Conservation (phyloP, 2,329 filamentous ascomycete species). For the Mycosphaerella sp. region DNA sequence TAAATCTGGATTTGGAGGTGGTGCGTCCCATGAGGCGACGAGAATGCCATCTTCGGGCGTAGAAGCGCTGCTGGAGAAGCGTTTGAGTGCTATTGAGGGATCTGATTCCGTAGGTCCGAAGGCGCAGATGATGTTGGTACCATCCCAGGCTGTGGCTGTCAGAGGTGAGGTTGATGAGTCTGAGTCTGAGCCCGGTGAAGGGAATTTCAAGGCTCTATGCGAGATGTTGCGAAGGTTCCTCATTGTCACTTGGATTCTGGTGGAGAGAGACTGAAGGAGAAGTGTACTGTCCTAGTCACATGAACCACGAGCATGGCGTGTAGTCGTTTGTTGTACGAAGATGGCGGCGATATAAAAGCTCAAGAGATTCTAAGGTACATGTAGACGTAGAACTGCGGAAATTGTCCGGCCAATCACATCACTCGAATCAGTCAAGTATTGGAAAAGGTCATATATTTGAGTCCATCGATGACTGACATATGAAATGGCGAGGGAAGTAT, state of each 20-base stretch:
- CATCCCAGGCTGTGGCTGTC: constrained; percentile 81
- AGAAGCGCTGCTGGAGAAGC: constrained; percentile 41
- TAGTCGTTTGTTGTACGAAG: neutral
- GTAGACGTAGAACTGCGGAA: neutral
- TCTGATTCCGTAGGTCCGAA: constrained; percentile 68
- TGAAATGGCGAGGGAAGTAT: constrained; percentile 7
- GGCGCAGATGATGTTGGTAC: constrained; percentile 66
- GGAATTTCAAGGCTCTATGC: constrained; percentile 58
- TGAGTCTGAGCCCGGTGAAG: constrained; percentile 4
- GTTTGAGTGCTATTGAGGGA: constrained; percentile 66
- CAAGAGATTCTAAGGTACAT: constrained; percentile 4
- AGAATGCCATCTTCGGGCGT: constrained; percentile 39
- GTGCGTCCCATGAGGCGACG: constrained; percentile 85
- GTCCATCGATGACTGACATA: constrained; percentile 8
- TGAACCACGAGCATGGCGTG: neutral
- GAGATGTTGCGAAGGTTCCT: constrained; percentile 78
- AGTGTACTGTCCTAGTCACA: neutral
- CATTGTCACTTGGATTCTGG: constrained; percentile 49
- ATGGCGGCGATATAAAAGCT: constrained; percentile 1
- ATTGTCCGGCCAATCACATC: constrained; percentile 4
- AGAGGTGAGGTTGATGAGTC: constrained; percentile 37
- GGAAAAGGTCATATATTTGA: constrained; percentile 1
- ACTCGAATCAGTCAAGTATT: constrained; percentile 3
- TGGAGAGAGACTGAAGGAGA: no score
- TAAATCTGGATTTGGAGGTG: constrained; percentile 66